Evolutionary conservation across 305 asterid species (phyloP).

Genomic region (Fraxinus sp.): DNA sequence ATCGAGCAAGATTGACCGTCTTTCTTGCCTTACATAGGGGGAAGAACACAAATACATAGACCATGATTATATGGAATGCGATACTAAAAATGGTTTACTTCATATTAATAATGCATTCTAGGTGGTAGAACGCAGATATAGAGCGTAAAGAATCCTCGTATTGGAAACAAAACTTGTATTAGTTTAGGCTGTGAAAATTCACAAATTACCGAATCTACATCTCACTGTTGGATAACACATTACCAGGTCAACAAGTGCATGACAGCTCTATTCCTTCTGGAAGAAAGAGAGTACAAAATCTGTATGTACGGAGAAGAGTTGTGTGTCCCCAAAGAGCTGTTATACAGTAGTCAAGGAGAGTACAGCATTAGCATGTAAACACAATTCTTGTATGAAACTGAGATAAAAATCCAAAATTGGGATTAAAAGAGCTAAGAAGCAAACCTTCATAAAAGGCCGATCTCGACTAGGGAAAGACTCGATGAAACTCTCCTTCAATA

Average conservation of each 20-base stretch:
- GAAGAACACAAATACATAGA: not conserved
- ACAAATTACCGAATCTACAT: not conserved
- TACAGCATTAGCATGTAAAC: not conserved
- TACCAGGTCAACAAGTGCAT: constrained; percentile 24
- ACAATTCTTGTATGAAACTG: not conserved
- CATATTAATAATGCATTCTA: not conserved
- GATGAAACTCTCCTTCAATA: constrained; percentile 92
- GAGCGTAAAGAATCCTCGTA: not conserved
- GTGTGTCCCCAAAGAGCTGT: constrained; percentile 95
- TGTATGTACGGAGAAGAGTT: constrained; percentile 98
- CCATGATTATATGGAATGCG: not conserved
- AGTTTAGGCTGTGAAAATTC: not conserved
- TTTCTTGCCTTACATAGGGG: not conserved
- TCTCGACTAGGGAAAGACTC: constrained; percentile 88
- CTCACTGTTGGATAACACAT: constrained; percentile 12
- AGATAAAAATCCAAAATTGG: not conserved
- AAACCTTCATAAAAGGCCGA: constrained; percentile 96
- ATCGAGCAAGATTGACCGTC: not conserved
- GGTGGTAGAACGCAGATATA: not conserved
- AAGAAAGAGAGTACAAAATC: constrained; percentile 91
- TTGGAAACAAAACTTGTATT: not conserved
- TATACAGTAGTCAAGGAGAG: constrained; percentile 2
- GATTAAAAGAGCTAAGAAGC: not conserved
- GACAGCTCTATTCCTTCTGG: constrained; percentile 79
- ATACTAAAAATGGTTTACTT: not conserved